Percentiles rank a stretch among this genome's conserved stretches.
phyloP scores from a whole-genome alignment of 2,329 filamentous ascomycete genomes.

The Pyrenophora seminiperda region DNA sequence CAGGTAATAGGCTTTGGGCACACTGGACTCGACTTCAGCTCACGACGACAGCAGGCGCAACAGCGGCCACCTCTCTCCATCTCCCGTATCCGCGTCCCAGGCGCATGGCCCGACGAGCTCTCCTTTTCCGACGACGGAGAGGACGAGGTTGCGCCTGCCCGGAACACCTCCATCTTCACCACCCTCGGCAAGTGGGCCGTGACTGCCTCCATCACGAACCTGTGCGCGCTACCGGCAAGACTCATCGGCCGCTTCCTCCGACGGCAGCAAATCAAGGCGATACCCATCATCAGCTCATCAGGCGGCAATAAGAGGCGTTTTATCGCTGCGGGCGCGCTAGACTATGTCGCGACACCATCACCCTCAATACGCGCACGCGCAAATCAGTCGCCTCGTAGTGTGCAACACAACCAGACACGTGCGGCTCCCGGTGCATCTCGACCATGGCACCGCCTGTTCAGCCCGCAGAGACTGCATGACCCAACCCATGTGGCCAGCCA shows the following conservation, averaged over 20 bases:
- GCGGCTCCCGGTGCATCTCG: neutral
- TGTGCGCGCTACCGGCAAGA: constrained; percentile 20
- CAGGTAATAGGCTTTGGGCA: constrained; percentile 24
- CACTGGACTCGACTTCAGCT: constrained; percentile 16
- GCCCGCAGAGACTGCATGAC: neutral
- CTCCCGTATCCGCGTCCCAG: constrained; percentile 12
- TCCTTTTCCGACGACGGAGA: constrained; percentile 3
- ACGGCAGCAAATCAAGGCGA: constrained; percentile 26
- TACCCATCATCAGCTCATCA: constrained; percentile 25
- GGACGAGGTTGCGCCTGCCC: neutral
- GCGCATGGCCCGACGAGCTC: constrained; percentile 22
- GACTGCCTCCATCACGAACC: constrained; percentile 13
- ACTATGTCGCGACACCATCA: constrained; percentile 20
- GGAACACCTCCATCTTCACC: constrained; percentile 18
- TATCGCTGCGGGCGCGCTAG: constrained; percentile 29
- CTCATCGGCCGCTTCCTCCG: constrained; percentile 19
- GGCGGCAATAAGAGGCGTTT: constrained; percentile 41
- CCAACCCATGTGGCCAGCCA: neutral
- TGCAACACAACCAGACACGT: neutral
- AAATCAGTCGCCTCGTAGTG: constrained; percentile 10
- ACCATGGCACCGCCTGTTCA: neutral
- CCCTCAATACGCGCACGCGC: constrained; percentile 14
- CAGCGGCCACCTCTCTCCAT: constrained; percentile 2
- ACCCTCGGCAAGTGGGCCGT: constrained; percentile 23
- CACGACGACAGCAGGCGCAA: constrained; percentile 20